Evolutionary conservation across 257 asterid species (phyloP), one percentile per base, ranked within the genome.

Genomic region (Solanum boliviense): DNA sequence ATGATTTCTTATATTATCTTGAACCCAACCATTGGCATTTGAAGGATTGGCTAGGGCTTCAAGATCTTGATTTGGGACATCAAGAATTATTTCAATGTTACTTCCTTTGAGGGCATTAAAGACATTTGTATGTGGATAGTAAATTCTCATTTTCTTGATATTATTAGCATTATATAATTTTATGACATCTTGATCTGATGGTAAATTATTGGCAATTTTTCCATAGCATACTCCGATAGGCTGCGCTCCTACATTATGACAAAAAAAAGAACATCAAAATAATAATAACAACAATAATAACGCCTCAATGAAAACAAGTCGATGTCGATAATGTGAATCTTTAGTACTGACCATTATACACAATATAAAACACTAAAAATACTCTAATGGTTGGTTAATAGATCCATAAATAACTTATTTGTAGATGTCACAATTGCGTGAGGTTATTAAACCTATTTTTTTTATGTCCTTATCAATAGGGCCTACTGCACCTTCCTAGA

Each of bases 101-200:
- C 81, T 76, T 62, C 94, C 93, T 34, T 41, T 84, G 4, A 92
- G 92, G 48, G 93, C 92, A 5, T 87, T 41, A 72, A 92, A 87
- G 46, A 89, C 71, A 1, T 16, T 52, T 1, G 38, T 52, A 15
- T 84, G n/a, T 1, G 90, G 92, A 21, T 32, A 46, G 27, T 87
- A 92, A 29, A 92, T 38, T 83, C 94, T 89, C 84, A 91, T 81
- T 5, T 32, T 68, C 21, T 9, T 12, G 13, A 93, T 91, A 68
- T 87, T 86, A 74, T 74, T 74, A 3, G 20, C 48, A 1, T 88
- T 87, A 90, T 89, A 92, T 34, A 91, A 92, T 1, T 65, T 46
- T 31, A 92, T 83, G 4, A 75, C 90, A 15, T 90, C 92, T 20
- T n/a, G 9, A 6, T 78, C 58, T 2, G 91, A 31, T 16, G 94